Evolutionary conservation across 805 yeast genomes (phyloP), one percentile per base, ranked within the genome.

Genomic region (Monosporozyma aerobia): DNA sequence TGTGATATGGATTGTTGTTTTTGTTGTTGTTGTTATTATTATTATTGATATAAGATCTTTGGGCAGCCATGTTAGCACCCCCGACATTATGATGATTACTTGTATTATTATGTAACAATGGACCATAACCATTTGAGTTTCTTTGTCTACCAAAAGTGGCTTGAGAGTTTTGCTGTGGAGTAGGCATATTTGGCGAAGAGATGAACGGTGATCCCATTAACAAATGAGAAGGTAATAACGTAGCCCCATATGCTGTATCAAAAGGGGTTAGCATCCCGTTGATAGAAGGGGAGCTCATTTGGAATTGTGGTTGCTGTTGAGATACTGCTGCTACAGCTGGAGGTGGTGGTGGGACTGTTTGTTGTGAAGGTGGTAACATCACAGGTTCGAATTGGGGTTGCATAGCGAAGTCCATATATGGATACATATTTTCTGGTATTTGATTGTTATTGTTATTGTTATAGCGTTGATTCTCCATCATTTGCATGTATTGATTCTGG

Each of bases 141-240:
- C n/a, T 39, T 13, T 22, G 22, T 23, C 19, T 37, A 39, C 33
- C 47, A n/a, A 14, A 39, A 30, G 39, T 44, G 6, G 32, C 23
- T 37, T 44, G 46, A 41, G 14, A 13, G 10, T 47, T 37, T 43
- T 52, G 53, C 23, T 53, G 54, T 32, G 47, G 47, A 22, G 51
- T 43, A 43, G 22, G 52, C 44, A 55, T 44, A 43, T 74, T 67
- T 51, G 75, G 78, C 1, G 71, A 67, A 22, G 69, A 63, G 9
- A 79, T 69, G 59, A 76, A 82, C 0, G 88, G 88, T 3, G 87
- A 81, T 3, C 80, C 75, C 53, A 80, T 70, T 48, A 83, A 67
- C 50, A 83, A 66, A 59, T 82, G 85, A 16, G 83, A 70, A 1
- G 90, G 90, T 19, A 83, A 68, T 73, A 83, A 73, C 13, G 83